A percentile compares a stretch with the other conserved stretches of the same genome.
phyloP scores from a whole-genome alignment of 257 asterid species.

The Fraxinus pennsylvanica region DNA sequence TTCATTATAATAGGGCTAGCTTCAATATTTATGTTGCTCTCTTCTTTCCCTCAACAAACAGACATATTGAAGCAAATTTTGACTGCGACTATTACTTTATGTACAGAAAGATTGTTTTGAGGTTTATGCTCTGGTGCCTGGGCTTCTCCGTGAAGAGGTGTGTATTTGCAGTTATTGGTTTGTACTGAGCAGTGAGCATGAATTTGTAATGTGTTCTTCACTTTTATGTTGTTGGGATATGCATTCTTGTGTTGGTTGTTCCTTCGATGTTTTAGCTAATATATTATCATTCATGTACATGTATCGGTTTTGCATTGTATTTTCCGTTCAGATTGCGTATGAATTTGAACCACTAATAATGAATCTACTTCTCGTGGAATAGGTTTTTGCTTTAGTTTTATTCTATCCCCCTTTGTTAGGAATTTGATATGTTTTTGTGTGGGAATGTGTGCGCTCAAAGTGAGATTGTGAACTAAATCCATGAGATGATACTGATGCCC shows the following conservation, averaged over 20 bases:
- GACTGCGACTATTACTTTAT: constrained; percentile 17
- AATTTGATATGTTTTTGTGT: too few species aligned
- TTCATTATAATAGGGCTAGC: constrained; percentile 2
- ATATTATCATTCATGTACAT: background rate
- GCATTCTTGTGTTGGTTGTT: constrained; percentile 2
- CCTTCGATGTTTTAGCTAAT: background rate
- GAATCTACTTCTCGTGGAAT: background rate
- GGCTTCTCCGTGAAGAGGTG: constrained; percentile 93
- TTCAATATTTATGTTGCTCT: constrained; percentile 2
- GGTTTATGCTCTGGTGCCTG: constrained; percentile 91
- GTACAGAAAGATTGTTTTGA: constrained; percentile 84
- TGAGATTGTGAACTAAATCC: background rate
- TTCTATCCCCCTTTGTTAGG: too few species aligned
- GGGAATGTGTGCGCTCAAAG: background rate
- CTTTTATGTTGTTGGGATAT: too few species aligned
- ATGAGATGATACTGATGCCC: constrained; percentile 13
- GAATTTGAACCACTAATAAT: background rate
- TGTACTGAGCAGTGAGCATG: background rate
- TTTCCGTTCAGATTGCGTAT: background rate
- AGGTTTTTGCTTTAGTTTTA: background rate
- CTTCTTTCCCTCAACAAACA: constrained; percentile 9
- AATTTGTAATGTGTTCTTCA: too few species aligned
- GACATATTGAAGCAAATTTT: constrained; percentile 11
- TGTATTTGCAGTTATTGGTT: constrained; percentile 19
- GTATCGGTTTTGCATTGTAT: background rate